Conservation (phyloP, 371 early-diverging fungal species). For the Mucor sp. region DNA sequence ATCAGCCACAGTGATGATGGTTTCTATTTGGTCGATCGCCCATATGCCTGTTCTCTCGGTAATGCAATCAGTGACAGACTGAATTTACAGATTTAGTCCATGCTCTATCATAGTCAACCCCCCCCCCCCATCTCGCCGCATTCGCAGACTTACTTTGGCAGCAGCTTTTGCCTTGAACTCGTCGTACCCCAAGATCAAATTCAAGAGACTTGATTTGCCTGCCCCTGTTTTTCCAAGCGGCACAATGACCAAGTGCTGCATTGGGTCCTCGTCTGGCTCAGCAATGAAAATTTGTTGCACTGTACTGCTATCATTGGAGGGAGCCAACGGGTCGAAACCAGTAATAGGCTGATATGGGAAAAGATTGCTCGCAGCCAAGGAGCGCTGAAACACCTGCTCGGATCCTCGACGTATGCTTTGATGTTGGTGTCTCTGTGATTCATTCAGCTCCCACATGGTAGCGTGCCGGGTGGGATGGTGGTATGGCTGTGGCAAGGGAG, state of each 20-base stretch:
- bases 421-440: not conserved
- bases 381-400: not conserved
- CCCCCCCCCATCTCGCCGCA: too few relatives aligned
- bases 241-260: slow-evolving; percentile 17
- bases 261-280: slow-evolving; percentile 28
- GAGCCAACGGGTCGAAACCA: not conserved
- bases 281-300: slow-evolving; percentile 6
- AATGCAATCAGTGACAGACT: slow-evolving; percentile 54
- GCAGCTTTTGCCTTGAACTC: slow-evolving; percentile 51
- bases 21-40: slow-evolving; percentile 41
- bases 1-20: slow-evolving; percentile 52
- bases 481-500: slow-evolving; percentile 14
- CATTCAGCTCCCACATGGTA: slow-evolving; percentile 9
- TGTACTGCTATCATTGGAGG: not conserved
- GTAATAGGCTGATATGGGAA: slow-evolving; percentile 21
- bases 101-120: too few relatives aligned
- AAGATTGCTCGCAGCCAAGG: not conserved
- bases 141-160: slow-evolving; percentile 35
- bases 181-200: slow-evolving; percentile 48
- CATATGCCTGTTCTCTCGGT: slow-evolving; percentile 54
- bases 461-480: slow-evolving; percentile 9
- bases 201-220: slow-evolving; percentile 56
- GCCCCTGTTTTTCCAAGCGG: slow-evolving; percentile 29
- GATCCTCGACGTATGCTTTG: slow-evolving; percentile 6
- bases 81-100: not conserved